Evolutionary conservation across 2,329 filamentous ascomycete species (phyloP).

Genomic region (Fusarium sp.): DNA sequence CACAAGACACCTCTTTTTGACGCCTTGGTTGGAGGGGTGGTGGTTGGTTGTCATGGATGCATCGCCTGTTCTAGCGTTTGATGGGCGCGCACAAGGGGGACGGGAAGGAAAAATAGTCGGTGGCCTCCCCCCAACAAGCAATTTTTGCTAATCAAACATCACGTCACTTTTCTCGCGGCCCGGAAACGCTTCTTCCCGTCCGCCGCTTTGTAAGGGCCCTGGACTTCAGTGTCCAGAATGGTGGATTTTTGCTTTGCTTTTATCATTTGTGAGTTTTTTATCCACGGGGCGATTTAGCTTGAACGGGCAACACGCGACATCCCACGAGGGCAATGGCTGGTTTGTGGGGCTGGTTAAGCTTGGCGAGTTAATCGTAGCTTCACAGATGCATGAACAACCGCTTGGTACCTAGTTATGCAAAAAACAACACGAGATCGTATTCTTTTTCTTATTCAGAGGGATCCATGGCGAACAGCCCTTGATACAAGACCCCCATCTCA

Average conservation of each 20-base stretch:
- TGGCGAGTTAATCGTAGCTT: not conserved
- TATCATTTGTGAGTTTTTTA: conserved; percentile 1
- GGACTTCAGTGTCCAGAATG: not conserved
- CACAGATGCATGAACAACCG: not conserved
- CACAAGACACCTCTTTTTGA: conserved; percentile 19
- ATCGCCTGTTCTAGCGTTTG: conserved; percentile 2
- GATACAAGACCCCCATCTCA: not conserved
- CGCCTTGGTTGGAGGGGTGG: conserved; percentile 1
- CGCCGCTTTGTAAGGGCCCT: not conserved
- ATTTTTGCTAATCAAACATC: conserved; percentile 24
- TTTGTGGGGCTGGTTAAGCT: not conserved
- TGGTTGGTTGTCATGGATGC: not conserved
- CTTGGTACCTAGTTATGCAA: not conserved
- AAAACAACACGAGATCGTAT: not conserved
- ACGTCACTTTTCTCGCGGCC: conserved; percentile 12
- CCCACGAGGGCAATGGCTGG: not conserved
- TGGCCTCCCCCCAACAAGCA: not conserved
- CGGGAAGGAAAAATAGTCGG: not conserved
- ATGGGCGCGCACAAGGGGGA: not conserved
- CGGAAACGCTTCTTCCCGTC: conserved; percentile 6
- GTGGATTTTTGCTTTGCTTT: not conserved
- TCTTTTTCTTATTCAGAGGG: not conserved
- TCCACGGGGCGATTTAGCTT: not conserved
- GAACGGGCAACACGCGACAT: not conserved
- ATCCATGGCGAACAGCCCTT: not conserved